phyloP scores from a whole-genome alignment of 345 rosid genomes.

The Trapa bicornis region DNA sequence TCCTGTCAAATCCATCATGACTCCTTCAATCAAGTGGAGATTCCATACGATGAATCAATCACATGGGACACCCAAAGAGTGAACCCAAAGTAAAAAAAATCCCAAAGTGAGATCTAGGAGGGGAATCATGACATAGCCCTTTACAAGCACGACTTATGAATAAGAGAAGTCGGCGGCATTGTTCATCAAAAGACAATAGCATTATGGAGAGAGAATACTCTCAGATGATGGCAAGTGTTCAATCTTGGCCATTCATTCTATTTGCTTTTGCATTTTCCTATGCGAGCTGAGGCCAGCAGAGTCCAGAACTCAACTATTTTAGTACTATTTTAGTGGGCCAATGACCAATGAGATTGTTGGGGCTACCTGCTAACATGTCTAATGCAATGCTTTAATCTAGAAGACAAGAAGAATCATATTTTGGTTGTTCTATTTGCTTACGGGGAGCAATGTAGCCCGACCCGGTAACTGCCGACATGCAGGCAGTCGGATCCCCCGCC shows the following conservation, averaged over 20 bases:
- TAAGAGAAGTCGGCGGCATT: not conserved
- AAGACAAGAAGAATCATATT: not conserved
- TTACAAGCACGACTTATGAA: not conserved
- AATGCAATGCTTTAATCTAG: not conserved
- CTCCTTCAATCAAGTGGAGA: not conserved
- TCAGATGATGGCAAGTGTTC: not conserved
- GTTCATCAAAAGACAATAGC: not conserved
- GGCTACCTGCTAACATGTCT: too few species aligned
- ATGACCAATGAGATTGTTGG: not conserved
- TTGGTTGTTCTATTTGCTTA: constrained; percentile 7
- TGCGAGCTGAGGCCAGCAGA: not conserved
- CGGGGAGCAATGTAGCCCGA: constrained; percentile 79
- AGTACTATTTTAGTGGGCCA: not conserved
- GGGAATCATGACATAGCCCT: not conserved
- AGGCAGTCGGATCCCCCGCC: constrained; percentile 48
- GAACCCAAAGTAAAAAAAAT: not conserved
- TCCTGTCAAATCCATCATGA: not conserved
- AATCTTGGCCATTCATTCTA: not conserved
- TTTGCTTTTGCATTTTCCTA: not conserved
- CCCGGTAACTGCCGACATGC: constrained; percentile 70
- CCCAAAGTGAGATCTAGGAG: not conserved
- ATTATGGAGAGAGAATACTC: too few species aligned
- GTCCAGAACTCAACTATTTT: not conserved
- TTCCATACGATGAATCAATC: not conserved
- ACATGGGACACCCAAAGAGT: not conserved